phyloP scores from a whole-genome alignment of 2,329 filamentous ascomycete genomes.

The Ophiostoma quercus region DNA sequence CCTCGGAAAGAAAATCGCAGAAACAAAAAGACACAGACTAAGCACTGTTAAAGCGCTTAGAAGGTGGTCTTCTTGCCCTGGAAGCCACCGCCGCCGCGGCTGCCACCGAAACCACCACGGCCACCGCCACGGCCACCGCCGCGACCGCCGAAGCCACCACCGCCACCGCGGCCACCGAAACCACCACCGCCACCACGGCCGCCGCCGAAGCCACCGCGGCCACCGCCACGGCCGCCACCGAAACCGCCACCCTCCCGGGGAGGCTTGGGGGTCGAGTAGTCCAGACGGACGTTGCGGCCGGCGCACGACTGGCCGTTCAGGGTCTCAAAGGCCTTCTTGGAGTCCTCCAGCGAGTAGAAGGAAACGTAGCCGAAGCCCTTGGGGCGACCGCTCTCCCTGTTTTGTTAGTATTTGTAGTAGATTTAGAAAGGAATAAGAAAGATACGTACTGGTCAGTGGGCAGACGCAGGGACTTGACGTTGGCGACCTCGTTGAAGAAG shows the following conservation, averaged over 20 bases:
- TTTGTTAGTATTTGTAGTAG: constrained; percentile 21
- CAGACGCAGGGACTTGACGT: constrained; percentile 74
- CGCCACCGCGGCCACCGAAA: constrained; percentile 51
- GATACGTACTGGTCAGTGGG: constrained; percentile 69
- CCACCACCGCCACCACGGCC: constrained; percentile 48
- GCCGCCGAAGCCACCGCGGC: constrained; percentile 44
- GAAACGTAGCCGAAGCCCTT: constrained; percentile 94
- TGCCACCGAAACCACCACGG: constrained; percentile 52
- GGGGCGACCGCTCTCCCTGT: constrained; percentile 68
- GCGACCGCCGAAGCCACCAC: constrained; percentile 50
- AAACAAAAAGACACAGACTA: background rate
- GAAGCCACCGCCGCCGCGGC: constrained; percentile 57
- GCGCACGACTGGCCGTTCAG: constrained; percentile 59
- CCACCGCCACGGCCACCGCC: constrained; percentile 48
- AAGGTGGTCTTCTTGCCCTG: constrained; percentile 70
- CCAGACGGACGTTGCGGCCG: constrained; percentile 72
- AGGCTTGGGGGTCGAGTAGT: constrained; percentile 68
- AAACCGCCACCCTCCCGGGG: constrained; percentile 53
- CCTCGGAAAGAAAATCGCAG: constrained; percentile 35
- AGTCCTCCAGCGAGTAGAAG: constrained; percentile 76
- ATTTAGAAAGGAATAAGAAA: no score
- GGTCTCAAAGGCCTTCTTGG: constrained; percentile 65
- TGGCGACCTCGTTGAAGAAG: constrained; percentile 66
- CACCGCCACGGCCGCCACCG: constrained; percentile 42
- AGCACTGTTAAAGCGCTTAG: constrained; percentile 30